These are phyloP conservation scores for Cornus kousa DNA, from an alignment of 148 eudicot species.

Conservation along the genomic window DNA sequence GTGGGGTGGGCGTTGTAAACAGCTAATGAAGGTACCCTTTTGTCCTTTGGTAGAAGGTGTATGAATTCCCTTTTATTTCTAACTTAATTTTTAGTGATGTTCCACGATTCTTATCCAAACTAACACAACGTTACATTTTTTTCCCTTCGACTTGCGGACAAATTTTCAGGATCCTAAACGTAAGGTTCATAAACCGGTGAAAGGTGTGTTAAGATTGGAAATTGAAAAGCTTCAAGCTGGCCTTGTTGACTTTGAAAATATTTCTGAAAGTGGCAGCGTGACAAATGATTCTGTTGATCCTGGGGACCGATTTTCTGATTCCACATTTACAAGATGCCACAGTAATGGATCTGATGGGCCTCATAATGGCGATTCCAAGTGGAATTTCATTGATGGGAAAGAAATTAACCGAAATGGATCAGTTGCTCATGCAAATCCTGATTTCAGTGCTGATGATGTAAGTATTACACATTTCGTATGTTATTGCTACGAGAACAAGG, in stretches of 20 bases:
- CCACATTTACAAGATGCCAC: slow-evolving; percentile 38
- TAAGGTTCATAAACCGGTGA: slow-evolving; percentile 96
- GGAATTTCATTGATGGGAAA: slow-evolving; percentile 39
- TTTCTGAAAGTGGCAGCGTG: slow-evolving; percentile 64
- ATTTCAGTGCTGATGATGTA: slow-evolving; percentile 60
- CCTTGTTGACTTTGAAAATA: slow-evolving; percentile 64
- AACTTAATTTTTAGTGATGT: background rate
- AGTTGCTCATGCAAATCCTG: slow-evolving; percentile 42
- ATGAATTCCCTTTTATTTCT: background rate
- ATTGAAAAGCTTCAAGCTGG: slow-evolving; percentile 94
- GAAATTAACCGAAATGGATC: slow-evolving; percentile 62
- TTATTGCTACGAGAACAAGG: background rate
- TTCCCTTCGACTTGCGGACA: background rate
- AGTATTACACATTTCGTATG: slow-evolving; percentile 27
- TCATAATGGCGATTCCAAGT: slow-evolving; percentile 39
- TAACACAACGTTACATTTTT: background rate
- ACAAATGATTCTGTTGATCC: slow-evolving; percentile 52
- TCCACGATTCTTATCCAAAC: background rate
- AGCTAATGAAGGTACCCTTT: background rate
- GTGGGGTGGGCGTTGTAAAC: background rate
- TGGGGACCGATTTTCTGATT: slow-evolving; percentile 49
- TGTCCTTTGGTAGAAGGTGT: background rate
- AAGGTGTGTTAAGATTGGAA: slow-evolving; percentile 85
- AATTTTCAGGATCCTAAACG: slow-evolving; percentile 85
- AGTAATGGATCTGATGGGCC: slow-evolving; percentile 51